These are phyloP conservation scores for Saccharomycopsis capsularis DNA, from an alignment of 805 yeast genomes.

Conservation along the genomic window DNA sequence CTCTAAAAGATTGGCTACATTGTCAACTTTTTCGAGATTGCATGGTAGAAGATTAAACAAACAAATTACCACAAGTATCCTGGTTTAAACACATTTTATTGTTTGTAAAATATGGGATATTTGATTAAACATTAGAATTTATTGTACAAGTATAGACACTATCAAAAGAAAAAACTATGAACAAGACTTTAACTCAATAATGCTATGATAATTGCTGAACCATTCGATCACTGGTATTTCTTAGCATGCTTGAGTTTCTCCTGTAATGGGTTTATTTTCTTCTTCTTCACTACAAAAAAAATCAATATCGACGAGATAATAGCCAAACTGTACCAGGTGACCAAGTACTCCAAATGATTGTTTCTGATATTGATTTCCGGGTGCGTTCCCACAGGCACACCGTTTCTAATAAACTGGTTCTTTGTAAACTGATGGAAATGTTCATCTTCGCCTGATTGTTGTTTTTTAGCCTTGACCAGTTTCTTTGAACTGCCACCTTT, in stretches of 20 bases:
- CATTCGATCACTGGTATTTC: constrained; percentile 28
- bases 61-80: no score
- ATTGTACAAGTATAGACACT: no score
- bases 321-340: constrained; percentile 92
- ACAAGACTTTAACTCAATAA: no score
- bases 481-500: constrained; percentile 2
- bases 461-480: neutral
- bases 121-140: no score
- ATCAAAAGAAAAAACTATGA: no score
- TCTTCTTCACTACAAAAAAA: constrained; percentile 41
- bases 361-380: constrained; percentile 81
- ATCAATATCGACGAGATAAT: constrained; percentile 66
- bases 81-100: no score
- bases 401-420: constrained; percentile 62
- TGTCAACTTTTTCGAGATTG: no score
- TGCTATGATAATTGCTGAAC: no score
- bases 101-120: no score
- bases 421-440: constrained; percentile 37
- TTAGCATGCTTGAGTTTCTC: constrained; percentile 47
- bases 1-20: no score
- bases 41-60: no score
- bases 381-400: constrained; percentile 82
- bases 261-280: constrained; percentile 32
- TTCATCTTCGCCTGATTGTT: neutral
- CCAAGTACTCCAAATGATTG: constrained; percentile 84